Conservation (phyloP, 208 protist genomes). For the Trypanosoma cruzi region DNA sequence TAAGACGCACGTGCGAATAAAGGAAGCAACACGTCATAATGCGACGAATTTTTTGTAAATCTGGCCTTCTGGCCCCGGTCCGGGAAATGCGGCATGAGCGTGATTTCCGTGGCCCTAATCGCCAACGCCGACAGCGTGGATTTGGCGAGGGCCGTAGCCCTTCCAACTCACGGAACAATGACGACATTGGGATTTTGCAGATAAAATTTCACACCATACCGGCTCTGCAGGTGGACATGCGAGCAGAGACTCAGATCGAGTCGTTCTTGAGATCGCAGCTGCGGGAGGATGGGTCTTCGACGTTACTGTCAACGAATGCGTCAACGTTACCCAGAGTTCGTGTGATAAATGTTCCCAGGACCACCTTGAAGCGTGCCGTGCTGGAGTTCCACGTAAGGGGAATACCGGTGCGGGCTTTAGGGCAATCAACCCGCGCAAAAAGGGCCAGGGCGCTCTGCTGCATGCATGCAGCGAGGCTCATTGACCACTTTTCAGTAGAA, state of each 20-base stretch:
- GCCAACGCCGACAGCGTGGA: neutral
- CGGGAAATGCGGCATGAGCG: neutral
- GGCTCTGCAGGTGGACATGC: conserved; percentile 27
- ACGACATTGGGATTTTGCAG: neutral
- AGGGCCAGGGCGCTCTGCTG: conserved; percentile 57
- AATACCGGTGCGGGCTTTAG: conserved; percentile 43
- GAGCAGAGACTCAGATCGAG: conserved; percentile 39
- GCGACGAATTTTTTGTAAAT: neutral
- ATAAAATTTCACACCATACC: conserved; percentile 22
- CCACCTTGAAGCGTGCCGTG: conserved; percentile 47
- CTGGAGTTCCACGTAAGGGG: conserved; percentile 38
- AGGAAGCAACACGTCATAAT: neutral
- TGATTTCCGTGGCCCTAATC: neutral
- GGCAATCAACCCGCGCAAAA: conserved; percentile 59
- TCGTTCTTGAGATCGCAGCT: conserved; percentile 34
- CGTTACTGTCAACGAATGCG: conserved; percentile 1
- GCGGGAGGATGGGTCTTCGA: conserved; percentile 9
- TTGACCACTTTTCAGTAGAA: conserved; percentile 65
- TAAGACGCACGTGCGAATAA: neutral
- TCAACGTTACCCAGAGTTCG: conserved; percentile 9
- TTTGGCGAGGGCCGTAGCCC: neutral
- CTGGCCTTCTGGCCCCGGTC: neutral
- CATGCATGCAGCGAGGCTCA: conserved; percentile 71
- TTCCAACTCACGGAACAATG: neutral
- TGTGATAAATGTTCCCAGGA: conserved; percentile 37